These are phyloP conservation scores for Magnaporthiopsis rhizophila DNA, from an alignment of 2,329 filamentous ascomycete genomes.

Conservation along the genomic window DNA sequence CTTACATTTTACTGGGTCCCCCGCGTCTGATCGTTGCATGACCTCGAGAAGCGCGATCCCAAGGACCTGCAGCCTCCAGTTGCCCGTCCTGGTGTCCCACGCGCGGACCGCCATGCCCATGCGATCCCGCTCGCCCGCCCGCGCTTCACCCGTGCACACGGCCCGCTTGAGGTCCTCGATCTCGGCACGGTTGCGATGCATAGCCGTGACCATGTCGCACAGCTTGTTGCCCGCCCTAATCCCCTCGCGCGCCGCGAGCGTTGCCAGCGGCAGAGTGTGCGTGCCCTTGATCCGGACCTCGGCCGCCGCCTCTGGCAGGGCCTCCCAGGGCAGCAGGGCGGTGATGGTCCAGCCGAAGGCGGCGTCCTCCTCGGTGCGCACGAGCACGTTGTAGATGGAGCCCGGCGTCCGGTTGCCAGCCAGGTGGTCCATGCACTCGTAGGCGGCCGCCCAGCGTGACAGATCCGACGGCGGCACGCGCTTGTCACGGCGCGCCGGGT, in stretches of 20 bases:
- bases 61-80: conserved; percentile 66
- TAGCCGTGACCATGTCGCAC: conserved; percentile 47
- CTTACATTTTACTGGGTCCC: conserved; percentile 8
- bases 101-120: conserved; percentile 67
- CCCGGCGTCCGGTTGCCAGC: conserved; percentile 32
- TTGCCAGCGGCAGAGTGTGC: conserved; percentile 48
- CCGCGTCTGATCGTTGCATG: conserved; percentile 24
- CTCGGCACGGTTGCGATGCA: conserved; percentile 14
- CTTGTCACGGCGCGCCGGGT: conserved; percentile 39
- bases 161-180: conserved; percentile 37
- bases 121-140: conserved; percentile 47
- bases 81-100: conserved; percentile 55
- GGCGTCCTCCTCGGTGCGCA: conserved; percentile 55
- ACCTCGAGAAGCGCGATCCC: conserved; percentile 61
- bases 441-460: conserved; percentile 53
- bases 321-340: conserved; percentile 66
- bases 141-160: conserved; percentile 33
- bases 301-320: conserved; percentile 32
- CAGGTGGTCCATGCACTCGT: conserved; percentile 53
- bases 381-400: conserved; percentile 44
- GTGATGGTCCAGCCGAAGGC: conserved; percentile 72
- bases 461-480: conserved; percentile 45
- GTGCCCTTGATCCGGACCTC: conserved; percentile 33
- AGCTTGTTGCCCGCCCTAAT: conserved; percentile 74
- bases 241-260: conserved; percentile 63